Evolutionary conservation across 2,329 filamentous ascomycete species (phyloP), one percentile per base, ranked within the genome.

Genomic region (Talaromyces atroroseus): DNA sequence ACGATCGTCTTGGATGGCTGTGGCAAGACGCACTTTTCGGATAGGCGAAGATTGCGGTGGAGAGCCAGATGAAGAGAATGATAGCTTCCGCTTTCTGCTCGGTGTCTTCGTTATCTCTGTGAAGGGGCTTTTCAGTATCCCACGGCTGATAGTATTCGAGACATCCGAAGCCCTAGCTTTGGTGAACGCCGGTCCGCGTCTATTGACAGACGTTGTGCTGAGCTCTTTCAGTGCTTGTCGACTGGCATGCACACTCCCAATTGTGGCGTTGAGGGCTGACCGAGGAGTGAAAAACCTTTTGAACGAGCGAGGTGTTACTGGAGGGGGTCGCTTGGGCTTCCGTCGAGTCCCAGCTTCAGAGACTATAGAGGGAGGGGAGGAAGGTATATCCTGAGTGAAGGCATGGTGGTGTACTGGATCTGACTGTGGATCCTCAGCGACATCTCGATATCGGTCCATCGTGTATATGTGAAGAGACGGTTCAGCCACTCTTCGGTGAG

Each of bases 221-320:
- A 79, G 71, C 18, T 74, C 71, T 62, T 69, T 68, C 55, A 80
- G 65, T 14, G 72, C 74, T 63, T 77, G 74, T 21, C 77, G 71
- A 60, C 67, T 76, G 14, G 75, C 70, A 58, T 68, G 71, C 20
- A 73, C 69, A n/a, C 61, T 65, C 63, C 66, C 66, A 58, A 66
- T 70, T 53, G 62, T 65, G 42, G 63, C 65, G 60, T 70, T 68
- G 26, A 74, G 64, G 44, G 75, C 64, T 52, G 74, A 75, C 26
- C 75, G 70, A 36, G 77, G 77, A n/a, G 76, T 79, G 59, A 80
- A 80, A 61, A 80, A 80, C 36, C 73, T 71, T 53, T 70, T 73
- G 58, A 80, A 79, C n/a, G 76, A 76, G 49, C 76, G 72, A n/a
- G 77, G 77, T 12, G 77, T 79, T 34, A 80, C 72, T 26, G 76